Evolutionary conservation across 495 filamentous ascomycete genomes (phyloP), one percentile per base, ranked within the genome.

Genomic region (Daldinia bambusicola): DNA sequence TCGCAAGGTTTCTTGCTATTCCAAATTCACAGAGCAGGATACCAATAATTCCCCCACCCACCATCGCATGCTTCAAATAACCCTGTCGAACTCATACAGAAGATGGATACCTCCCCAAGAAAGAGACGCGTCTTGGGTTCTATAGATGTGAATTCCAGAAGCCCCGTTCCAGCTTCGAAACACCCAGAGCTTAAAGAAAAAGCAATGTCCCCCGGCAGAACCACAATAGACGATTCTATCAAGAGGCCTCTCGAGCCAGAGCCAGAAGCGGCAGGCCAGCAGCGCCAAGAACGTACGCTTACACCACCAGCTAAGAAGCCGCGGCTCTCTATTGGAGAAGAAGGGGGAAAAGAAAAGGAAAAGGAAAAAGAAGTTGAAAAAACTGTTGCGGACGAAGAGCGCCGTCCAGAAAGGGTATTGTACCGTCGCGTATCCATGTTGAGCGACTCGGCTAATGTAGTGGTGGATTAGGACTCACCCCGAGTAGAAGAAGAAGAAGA

Each of bases 111-210:
- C 43, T 76, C 77, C 45, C 81, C 82, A 1, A 68, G 61, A 60
- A 82, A 83, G 61, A 77, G 84, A 77, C 83, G 83, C 80, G 83
- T 77, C 56, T 81, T 86, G 13, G 80, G 72, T 30, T 70, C 76
- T 0, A 67, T 83, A 13, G 77, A 84, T 68, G 77, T 76, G 41
- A 85, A 85, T 75, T 73, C 80, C 5, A 67, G 70, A 67, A 69
- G 50, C 4, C 34, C 75, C 9, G 20, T 63, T 6, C 12, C 53
- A 1, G 30, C 30, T 18, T 71, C 67, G 22, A 71, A 71, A 37
- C 20, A 34, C 18, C 56, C 56, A 37, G 10, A 18, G 31, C 16
- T 32, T 1, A 71, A 74, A 37, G 12, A 50, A 18, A 55, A 64
- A 20, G 38, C 66, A 41, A 22, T 36, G 1, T 18, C 63, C 4